phyloP scores from a whole-genome alignment of 2,329 filamentous ascomycete species.

The Cercospora sp. region DNA sequence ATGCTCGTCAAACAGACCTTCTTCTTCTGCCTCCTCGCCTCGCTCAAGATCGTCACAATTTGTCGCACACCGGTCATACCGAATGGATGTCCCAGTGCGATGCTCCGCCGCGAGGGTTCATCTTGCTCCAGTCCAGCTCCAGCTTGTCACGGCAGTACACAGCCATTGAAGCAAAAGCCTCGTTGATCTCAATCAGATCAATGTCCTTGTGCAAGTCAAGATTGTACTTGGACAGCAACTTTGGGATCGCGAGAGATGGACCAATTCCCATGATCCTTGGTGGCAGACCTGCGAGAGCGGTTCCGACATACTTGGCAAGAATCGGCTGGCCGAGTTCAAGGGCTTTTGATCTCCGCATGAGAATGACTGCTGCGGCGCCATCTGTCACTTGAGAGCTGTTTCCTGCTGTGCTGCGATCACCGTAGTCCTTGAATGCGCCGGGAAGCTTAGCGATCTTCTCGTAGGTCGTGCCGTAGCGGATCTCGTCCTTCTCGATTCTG shows the following conservation, averaged over 20 bases:
- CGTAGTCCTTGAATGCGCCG: slow-evolving; percentile 75
- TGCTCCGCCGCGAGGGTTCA: slow-evolving; percentile 90
- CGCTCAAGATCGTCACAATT: slow-evolving; percentile 69
- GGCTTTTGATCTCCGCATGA: slow-evolving; percentile 77
- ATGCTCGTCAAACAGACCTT: slow-evolving; percentile 84
- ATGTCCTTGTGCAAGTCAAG: slow-evolving; percentile 59
- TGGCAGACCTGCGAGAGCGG: slow-evolving; percentile 60
- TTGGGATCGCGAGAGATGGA: slow-evolving; percentile 80
- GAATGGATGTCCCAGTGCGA: slow-evolving; percentile 79
- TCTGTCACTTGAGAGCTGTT: slow-evolving; percentile 84
- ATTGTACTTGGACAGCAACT: slow-evolving; percentile 58
- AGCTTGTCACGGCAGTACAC: slow-evolving; percentile 70
- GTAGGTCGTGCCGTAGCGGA: slow-evolving; percentile 62
- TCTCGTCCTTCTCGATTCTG: slow-evolving; percentile 71
- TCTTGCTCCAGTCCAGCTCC: slow-evolving; percentile 67
- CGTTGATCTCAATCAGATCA: slow-evolving; percentile 88
- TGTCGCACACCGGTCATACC: slow-evolving; percentile 84
- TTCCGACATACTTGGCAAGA: slow-evolving; percentile 78
- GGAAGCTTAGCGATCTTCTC: slow-evolving; percentile 72
- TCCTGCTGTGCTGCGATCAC: slow-evolving; percentile 72
- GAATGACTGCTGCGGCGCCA: slow-evolving; percentile 76
- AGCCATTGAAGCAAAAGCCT: slow-evolving; percentile 67
- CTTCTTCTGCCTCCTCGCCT: slow-evolving; percentile 64
- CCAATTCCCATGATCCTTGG: slow-evolving; percentile 89
- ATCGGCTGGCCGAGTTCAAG: slow-evolving; percentile 69